Conservation (phyloP, 495 filamentous ascomycete species). For the Cercophora newfieldiana region DNA sequence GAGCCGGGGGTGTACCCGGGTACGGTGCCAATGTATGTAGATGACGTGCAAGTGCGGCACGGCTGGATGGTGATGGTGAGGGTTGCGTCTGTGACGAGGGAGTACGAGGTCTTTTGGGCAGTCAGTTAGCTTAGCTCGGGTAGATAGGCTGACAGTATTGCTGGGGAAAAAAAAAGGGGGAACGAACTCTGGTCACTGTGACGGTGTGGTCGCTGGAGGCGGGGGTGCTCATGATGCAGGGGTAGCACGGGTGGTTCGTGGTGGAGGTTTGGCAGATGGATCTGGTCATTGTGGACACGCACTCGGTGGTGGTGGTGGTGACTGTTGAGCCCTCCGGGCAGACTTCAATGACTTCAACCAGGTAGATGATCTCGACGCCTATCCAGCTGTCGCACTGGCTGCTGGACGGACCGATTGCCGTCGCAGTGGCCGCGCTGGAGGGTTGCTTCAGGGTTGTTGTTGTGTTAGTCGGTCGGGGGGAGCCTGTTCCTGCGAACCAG, state of each 20-base stretch:
- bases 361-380: conserved; percentile 41
- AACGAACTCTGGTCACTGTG: conserved; percentile 36
- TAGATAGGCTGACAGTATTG: no score
- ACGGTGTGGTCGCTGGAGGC: conserved; percentile 25
- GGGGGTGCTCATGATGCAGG: conserved; percentile 32
- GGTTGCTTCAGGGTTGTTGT: not conserved
- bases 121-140: not conserved
- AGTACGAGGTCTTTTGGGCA: conserved; percentile 27
- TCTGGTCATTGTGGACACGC: conserved; percentile 33
- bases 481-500: not conserved
- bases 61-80: conserved; percentile 32
- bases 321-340: conserved; percentile 36
- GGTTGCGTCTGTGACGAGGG: conserved; percentile 21
- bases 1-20: conserved; percentile 35
- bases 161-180: not conserved
- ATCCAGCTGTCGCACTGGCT: conserved; percentile 34
- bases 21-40: conserved; percentile 32
- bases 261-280: conserved; percentile 43
- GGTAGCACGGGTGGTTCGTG: conserved; percentile 39
- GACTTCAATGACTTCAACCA: conserved; percentile 34
- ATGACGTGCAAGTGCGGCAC: conserved; percentile 30
- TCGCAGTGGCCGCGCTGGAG: not conserved
- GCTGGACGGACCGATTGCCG: conserved; percentile 12
- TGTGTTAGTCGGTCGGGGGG: not conserved
- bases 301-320: conserved; percentile 26